A percentile compares a stretch with the other conserved stretches of the same genome.
These are phyloP conservation scores for Vitis labrusca DNA, from an alignment of 164 flowering plant genomes.

Conservation along the genomic window DNA sequence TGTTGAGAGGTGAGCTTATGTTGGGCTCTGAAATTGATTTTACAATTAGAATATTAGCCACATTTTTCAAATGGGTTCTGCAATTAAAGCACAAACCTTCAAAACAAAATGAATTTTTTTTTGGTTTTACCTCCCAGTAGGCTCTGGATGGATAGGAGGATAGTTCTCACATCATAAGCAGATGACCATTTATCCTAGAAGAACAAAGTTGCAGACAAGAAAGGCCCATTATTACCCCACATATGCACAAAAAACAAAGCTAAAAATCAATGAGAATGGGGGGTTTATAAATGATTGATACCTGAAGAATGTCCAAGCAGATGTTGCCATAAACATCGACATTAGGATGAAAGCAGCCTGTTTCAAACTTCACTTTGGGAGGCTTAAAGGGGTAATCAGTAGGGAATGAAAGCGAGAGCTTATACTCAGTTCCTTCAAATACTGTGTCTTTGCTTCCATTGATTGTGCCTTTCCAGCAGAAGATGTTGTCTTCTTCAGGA, in stretches of 20 bases:
- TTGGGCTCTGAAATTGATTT: slow-evolving; percentile 65
- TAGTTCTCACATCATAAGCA: slow-evolving; percentile 92
- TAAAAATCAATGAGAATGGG: background rate
- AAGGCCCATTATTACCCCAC: background rate
- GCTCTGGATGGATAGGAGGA: slow-evolving; percentile 84
- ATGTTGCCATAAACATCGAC: slow-evolving; percentile 84
- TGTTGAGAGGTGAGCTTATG: slow-evolving; percentile 82
- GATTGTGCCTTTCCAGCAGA: slow-evolving; percentile 95
- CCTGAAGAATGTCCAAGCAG: slow-evolving; percentile 96
- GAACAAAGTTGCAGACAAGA: background rate
- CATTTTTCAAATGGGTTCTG: background rate
- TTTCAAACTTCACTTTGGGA: slow-evolving; percentile 89
- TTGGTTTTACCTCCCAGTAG: slow-evolving; percentile 65
- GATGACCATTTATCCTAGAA: slow-evolving; percentile 94
- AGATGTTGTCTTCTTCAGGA: slow-evolving; percentile 94
- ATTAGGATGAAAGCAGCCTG: slow-evolving; percentile 89
- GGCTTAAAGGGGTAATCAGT: slow-evolving; percentile 90
- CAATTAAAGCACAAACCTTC: background rate
- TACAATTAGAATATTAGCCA: background rate
- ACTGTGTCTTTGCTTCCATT: slow-evolving; percentile 90
- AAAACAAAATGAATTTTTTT: too few relatives aligned
- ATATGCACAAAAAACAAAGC: background rate
- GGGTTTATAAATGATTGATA: slow-evolving; percentile 9
- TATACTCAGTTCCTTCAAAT: slow-evolving; percentile 89
- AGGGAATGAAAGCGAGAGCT: slow-evolving; percentile 66